phyloP scores from a whole-genome alignment of 2,329 filamentous ascomycete genomes.

The Parafenestella ontariensis region DNA sequence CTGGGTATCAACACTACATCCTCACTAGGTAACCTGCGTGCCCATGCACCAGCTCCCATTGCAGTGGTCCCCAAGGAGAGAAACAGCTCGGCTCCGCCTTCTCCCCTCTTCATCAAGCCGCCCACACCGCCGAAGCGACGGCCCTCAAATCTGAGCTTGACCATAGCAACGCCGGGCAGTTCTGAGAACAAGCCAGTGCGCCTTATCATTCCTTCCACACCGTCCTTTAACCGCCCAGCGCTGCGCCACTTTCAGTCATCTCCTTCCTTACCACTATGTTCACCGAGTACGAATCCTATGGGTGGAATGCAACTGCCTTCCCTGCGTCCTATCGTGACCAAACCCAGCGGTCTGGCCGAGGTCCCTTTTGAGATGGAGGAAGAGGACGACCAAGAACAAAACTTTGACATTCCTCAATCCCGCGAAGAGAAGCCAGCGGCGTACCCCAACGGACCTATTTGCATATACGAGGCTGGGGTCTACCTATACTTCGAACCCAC shows the following conservation, averaged over 20 bases:
- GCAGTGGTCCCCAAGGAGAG: conserved; percentile 56
- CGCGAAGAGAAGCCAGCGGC: conserved; percentile 76
- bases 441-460: conserved; percentile 81
- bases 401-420: conserved; percentile 64
- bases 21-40: conserved; percentile 54
- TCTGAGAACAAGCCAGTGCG: conserved; percentile 64
- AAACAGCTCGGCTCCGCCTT: conserved; percentile 68
- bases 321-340: conserved; percentile 42
- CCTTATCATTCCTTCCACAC: conserved; percentile 66
- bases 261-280: conserved; percentile 64
- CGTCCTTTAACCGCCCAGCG: conserved; percentile 57
- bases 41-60: conserved; percentile 59
- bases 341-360: conserved; percentile 54
- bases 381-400: conserved; percentile 64
- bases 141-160: conserved; percentile 79
- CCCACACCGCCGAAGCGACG: conserved; percentile 72
- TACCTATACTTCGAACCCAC: conserved; percentile 83
- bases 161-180: conserved; percentile 68
- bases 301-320: conserved; percentile 61
- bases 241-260: conserved; percentile 69
- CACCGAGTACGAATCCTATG: conserved; percentile 57
- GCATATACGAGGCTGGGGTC: conserved; percentile 79
- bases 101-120: conserved; percentile 82
- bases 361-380: conserved; percentile 78
- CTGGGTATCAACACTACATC: conserved; percentile 75